These are phyloP conservation scores for Blastomyces percursus DNA, from an alignment of 2,329 filamentous ascomycete genomes.

Conservation along the genomic window DNA sequence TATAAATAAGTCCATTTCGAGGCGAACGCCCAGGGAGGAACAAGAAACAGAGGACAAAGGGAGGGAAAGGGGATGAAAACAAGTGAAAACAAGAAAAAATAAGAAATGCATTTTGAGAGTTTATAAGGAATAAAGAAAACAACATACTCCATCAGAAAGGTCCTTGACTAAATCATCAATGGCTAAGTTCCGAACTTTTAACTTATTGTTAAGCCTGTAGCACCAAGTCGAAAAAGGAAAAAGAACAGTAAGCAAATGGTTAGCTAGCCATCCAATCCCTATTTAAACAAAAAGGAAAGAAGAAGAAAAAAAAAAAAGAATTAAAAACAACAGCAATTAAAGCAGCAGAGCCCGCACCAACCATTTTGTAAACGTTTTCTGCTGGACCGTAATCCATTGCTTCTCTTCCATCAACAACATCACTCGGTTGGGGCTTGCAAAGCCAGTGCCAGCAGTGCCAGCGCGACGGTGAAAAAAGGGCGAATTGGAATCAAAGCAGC, in stretches of 20 bases:
- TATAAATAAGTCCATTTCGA: neutral
- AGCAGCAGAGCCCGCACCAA: slow-evolving; percentile 25
- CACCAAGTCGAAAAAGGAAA: neutral
- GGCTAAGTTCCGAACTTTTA: slow-evolving; percentile 63
- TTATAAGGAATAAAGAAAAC: neutral
- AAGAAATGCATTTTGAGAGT: neutral
- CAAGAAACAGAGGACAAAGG: neutral
- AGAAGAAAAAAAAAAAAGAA: no score
- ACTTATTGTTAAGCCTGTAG: slow-evolving; percentile 84
- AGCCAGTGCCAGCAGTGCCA: neutral
- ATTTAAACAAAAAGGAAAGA: no score
- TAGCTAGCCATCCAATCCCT: neutral
- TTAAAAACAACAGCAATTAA: neutral
- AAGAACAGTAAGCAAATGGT: neutral
- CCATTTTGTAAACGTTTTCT: slow-evolving; percentile 99
- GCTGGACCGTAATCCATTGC: slow-evolving; percentile 68
- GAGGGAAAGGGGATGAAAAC: neutral
- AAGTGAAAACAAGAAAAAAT: neutral
- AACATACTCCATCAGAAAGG: slow-evolving; percentile 81
- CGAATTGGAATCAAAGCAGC: neutral
- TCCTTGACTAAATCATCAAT: slow-evolving; percentile 82
- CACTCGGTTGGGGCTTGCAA: neutral
- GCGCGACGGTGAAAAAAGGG: neutral
- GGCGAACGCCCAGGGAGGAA: neutral
- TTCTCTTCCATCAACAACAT: slow-evolving; percentile 44